A percentile compares a stretch with the other conserved stretches of the same genome.
Evolutionary conservation across 345 rosid genomes (phyloP).

Genomic region (Citrus sp.): DNA sequence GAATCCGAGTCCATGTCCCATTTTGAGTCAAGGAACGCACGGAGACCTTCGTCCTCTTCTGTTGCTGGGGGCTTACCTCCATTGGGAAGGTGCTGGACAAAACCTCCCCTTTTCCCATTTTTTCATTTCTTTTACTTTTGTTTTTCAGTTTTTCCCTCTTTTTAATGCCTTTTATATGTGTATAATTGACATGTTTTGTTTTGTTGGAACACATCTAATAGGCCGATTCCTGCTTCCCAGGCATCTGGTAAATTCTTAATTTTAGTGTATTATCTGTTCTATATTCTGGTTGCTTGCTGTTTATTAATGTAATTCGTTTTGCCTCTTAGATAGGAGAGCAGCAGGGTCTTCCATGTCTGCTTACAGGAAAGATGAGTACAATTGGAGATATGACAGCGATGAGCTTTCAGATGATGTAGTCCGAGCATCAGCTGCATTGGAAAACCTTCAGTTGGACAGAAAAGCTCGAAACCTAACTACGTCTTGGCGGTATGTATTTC

Average conservation of each 20-base stretch:
- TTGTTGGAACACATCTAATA: constrained; percentile 22
- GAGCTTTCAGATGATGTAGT: constrained; percentile 66
- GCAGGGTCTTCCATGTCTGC: constrained; percentile 70
- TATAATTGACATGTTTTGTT: constrained; percentile 13
- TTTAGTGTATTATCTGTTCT: background rate
- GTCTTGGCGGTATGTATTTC: constrained; percentile 77
- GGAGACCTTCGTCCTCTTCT: constrained; percentile 70
- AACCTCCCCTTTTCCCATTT: background rate
- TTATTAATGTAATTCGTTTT: constrained; percentile 16
- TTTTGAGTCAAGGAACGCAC: constrained; percentile 55
- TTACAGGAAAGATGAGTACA: constrained; percentile 79
- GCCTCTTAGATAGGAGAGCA: constrained; percentile 67
- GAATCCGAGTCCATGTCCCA: constrained; percentile 55
- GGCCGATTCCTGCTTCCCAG: constrained; percentile 56
- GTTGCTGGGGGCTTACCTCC: constrained; percentile 93
- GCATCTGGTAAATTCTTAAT: constrained; percentile 59
- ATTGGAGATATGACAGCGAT: constrained; percentile 70
- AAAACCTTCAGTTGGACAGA: constrained; percentile 93
- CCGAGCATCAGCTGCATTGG: constrained; percentile 77
- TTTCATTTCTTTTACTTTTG: background rate
- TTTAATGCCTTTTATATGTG: background rate
- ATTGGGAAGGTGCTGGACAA: constrained; percentile 60
- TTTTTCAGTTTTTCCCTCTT: background rate
- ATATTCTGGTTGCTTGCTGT: background rate
- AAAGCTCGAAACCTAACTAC: constrained; percentile 81